A percentile compares a stretch with the other conserved stretches of the same genome.
These are phyloP conservation scores for Talaromyces rugulosus DNA, from an alignment of 2,329 filamentous ascomycete genomes.

Conservation along the genomic window DNA sequence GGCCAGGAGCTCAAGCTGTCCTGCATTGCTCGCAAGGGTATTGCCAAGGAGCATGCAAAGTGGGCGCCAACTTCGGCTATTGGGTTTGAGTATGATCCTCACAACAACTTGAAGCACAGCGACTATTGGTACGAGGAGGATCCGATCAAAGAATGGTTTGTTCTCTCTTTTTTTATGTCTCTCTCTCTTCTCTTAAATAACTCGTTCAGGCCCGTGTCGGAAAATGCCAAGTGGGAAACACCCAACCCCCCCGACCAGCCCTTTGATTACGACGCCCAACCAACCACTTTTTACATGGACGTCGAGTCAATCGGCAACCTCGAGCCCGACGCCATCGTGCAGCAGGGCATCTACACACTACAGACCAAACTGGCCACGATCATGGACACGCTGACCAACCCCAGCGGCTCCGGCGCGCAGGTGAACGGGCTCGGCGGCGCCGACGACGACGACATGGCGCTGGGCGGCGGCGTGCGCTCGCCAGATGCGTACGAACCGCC, in stretches of 20 bases:
- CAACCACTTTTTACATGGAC: constrained; percentile 85
- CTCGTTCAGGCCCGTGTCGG: constrained; percentile 33
- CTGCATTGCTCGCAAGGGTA: constrained; percentile 96
- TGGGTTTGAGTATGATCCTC: constrained; percentile 96
- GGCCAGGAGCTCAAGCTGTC: constrained; percentile 86
- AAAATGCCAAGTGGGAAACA: constrained; percentile 64
- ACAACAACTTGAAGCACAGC: constrained; percentile 89
- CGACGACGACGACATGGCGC: constrained; percentile 41
- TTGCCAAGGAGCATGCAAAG: constrained; percentile 97
- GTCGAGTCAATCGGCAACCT: constrained; percentile 85
- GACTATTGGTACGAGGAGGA: constrained; percentile 95
- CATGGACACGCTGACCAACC: constrained; percentile 59
- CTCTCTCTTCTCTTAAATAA: background rate
- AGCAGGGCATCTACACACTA: constrained; percentile 80
- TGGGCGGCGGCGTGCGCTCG: constrained; percentile 45
- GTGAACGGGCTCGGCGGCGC: constrained; percentile 45
- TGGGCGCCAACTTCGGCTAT: constrained; percentile 92
- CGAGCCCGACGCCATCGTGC: constrained; percentile 83
- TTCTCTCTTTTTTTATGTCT: constrained; percentile 12
- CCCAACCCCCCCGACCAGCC: constrained; percentile 74
- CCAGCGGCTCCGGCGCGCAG: constrained; percentile 48
- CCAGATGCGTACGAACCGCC: constrained; percentile 47
- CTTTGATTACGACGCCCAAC: constrained; percentile 87
- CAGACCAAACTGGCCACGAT: constrained; percentile 86
- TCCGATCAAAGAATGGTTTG: constrained; percentile 74